Base-by-base conservation (phyloP, 78 protist genomes). In the Neovahlkampfia damariscottae region DNA sequence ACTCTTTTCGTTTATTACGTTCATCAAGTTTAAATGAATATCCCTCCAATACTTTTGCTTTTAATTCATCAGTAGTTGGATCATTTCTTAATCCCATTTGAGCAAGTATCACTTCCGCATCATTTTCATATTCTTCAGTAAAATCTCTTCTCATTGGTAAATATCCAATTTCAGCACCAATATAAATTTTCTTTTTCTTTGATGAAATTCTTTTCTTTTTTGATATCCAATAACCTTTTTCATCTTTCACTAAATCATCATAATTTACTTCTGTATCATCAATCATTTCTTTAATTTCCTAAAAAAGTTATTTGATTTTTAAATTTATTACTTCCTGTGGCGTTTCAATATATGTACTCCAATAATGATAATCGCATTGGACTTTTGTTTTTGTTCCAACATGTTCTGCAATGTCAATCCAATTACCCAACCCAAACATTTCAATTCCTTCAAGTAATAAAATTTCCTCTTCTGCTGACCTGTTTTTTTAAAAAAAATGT, bases 321-420 rank as follows among this genome's bases (percentile, higher is more conserved):
- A 50, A 50, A 9, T 27, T 9, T 39, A 67, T 27, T 8, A 82
- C 84, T 28, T 10, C 6, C 78, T 34, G 82, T 8, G 62, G 35
- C 8, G 71, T 77, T 29, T 59, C 76, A 70, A 36, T 32, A 7
- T 79, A 79, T 19, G 34, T 7, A 35, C 58, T 73, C 6, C 71
- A 27, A 77, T 79, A 79, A 62, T 79, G 82, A 34, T 70, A 7
- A 32, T 70, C 81, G 82, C 82, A 79, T 76, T 79, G 50, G 28
- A 74, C 79, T 76, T 77, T 77, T 30, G 28, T 8, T 28, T 79
- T 79, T 79, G 82, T 79, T 32, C 32, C 82, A 31, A 79, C 6
- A 34, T 79, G 81, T 77, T 7, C 81, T 6, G 82, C 28, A 28
- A 79, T 7, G 37, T 77, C 82, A 8, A 10, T 6, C 82, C 82